Evolutionary conservation across 768 basidiomycete genomes (phyloP).

Genomic region (Rhodotorula kratochvilovae): DNA sequence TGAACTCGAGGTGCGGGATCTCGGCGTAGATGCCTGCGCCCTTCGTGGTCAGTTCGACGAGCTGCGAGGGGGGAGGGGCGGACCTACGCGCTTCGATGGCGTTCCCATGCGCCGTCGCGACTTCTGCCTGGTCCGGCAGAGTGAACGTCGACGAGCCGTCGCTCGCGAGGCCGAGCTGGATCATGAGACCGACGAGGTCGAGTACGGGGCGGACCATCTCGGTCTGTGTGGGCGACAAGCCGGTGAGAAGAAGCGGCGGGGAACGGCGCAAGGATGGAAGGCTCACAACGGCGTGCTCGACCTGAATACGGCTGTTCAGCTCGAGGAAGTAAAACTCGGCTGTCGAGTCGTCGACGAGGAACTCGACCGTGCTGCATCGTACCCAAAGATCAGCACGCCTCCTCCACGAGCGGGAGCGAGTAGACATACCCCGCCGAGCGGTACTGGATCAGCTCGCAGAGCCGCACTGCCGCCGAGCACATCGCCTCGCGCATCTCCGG

Average conservation of each 20-base stretch:
- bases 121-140: not conserved
- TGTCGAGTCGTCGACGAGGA: conserved; percentile 54
- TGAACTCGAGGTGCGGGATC: conserved; percentile 58
- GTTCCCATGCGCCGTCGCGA: conserved; percentile 41
- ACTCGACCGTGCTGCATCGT: conserved; percentile 52
- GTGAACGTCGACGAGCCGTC: not conserved
- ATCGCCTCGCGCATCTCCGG: conserved; percentile 40
- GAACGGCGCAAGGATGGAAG: no score
- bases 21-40: conserved; percentile 57
- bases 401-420: no score
- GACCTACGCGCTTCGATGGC: conserved; percentile 54
- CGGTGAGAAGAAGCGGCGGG: no score
- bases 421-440: conserved; percentile 23
- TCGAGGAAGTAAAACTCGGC: conserved; percentile 64
- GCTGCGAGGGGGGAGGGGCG: no score
- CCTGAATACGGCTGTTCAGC: conserved; percentile 67
- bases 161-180: conserved; percentile 15
- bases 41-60: no score
- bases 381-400: not conserved
- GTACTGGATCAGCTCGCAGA: conserved; percentile 26
- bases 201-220: conserved; percentile 47
- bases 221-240: not conserved
- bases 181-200: conserved; percentile 58
- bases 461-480: conserved; percentile 45
- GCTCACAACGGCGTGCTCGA: conserved; percentile 63